Conservation (phyloP, 768 basidiomycete species). For the Phanerochaete sordida region DNA sequence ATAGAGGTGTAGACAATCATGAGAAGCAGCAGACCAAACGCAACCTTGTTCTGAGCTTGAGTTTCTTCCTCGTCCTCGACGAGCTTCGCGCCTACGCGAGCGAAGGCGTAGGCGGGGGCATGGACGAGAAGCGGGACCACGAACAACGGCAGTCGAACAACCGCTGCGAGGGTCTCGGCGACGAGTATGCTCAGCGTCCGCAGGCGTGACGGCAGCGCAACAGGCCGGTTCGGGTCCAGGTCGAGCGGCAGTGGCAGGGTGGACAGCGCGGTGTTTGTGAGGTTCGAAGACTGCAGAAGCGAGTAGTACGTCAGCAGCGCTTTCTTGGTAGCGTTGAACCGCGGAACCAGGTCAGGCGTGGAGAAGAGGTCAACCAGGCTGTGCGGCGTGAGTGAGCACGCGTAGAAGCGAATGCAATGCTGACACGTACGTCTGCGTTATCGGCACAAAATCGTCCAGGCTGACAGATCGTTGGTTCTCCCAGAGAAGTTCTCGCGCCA, state of each 20-base stretch:
- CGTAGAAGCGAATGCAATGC: not conserved
- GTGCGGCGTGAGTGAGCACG: not conserved
- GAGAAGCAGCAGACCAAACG: conserved; percentile 74
- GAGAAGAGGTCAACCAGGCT: conserved; percentile 90
- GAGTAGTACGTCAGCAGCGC: conserved; percentile 86
- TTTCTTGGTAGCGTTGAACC: conserved; percentile 58
- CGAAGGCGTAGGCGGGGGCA: conserved; percentile 82
- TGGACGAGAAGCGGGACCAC: conserved; percentile 81
- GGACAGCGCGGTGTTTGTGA: conserved; percentile 83
- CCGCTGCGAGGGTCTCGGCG: conserved; percentile 67
- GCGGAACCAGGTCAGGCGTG: conserved; percentile 56
- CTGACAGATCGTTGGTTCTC: conserved; percentile 72
- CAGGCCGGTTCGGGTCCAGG: conserved; percentile 74
- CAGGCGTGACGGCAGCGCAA: conserved; percentile 77
- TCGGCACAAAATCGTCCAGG: conserved; percentile 75
- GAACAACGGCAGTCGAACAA: conserved; percentile 85
- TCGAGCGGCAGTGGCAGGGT: conserved; percentile 80
- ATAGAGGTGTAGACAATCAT: conserved; percentile 77
- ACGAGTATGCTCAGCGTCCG: conserved; percentile 75
- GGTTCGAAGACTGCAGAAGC: conserved; percentile 72
- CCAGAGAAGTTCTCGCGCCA: conserved; percentile 95
- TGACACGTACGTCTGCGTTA: conserved; percentile 84
- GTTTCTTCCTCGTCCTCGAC: conserved; percentile 89
- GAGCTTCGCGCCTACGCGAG: conserved; percentile 67
- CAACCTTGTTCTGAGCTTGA: conserved; percentile 95